Percentiles rank a stretch among this genome's conserved stretches.
These are phyloP conservation scores for Condylostoma magnum DNA, from an alignment of 169 alveolate species.

Conservation along the genomic window DNA sequence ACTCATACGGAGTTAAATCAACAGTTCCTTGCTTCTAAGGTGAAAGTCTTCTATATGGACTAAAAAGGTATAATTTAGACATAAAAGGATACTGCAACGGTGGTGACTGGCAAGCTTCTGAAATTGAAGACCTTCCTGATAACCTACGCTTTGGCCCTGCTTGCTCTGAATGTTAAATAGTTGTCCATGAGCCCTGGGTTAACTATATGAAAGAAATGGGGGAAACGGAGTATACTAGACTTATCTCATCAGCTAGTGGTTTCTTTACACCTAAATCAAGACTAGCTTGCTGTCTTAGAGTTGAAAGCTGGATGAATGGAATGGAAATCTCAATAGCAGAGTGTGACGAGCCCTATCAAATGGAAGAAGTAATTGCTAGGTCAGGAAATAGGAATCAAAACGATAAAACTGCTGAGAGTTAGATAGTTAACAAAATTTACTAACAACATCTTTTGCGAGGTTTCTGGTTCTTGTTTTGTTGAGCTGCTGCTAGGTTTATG, in stretches of 20 bases:
- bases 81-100: slow-evolving; percentile 17
- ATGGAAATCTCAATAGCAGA: slow-evolving; percentile 16
- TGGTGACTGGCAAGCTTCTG: slow-evolving; percentile 19
- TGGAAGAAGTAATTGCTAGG: too few relatives aligned
- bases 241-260: neutral
- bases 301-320: slow-evolving; percentile 30
- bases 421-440: too few relatives aligned
- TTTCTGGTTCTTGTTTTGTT: too few relatives aligned
- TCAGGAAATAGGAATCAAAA: too few relatives aligned
- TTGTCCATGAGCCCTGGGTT: slow-evolving; percentile 28
- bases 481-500: too few relatives aligned
- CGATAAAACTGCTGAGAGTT: too few relatives aligned
- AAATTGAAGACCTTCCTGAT: slow-evolving; percentile 27
- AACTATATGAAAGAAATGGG: slow-evolving; percentile 2
- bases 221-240: neutral
- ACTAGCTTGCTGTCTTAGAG: slow-evolving; percentile 18
- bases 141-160: slow-evolving; percentile 19
- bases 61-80: neutral
- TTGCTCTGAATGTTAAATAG: slow-evolving; percentile 23
- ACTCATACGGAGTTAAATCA: neutral
- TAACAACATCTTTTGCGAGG: too few relatives aligned
- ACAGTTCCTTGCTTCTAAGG: slow-evolving; percentile 21
- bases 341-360: too few relatives aligned
- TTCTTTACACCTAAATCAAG: slow-evolving; percentile 10
- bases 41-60: neutral